These are phyloP conservation scores for Ophiostoma sp. DNA, from an alignment of 2,329 filamentous ascomycete genomes.

Conservation along the genomic window DNA sequence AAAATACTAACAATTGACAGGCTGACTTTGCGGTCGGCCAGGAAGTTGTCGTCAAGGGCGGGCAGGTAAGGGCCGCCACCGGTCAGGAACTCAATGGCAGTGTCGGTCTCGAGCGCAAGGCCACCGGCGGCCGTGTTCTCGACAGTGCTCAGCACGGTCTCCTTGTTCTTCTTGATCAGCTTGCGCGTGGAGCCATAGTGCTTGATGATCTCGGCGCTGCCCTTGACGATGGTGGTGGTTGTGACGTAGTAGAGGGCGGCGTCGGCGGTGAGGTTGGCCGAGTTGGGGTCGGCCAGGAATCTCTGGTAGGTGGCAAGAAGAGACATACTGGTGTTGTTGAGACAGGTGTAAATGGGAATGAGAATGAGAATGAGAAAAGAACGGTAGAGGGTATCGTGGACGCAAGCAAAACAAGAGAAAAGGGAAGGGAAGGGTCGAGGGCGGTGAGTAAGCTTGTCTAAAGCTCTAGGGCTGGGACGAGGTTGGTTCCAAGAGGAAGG, in stretches of 20 bases:
- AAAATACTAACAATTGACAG: conserved; percentile 67
- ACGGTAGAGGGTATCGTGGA: conserved; percentile 4
- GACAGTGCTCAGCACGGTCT: conserved; percentile 68
- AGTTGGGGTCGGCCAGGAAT: conserved; percentile 63
- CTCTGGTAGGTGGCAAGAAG: conserved; percentile 59
- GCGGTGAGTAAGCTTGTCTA: background rate
- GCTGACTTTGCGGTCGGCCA: conserved; percentile 72
- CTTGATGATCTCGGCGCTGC: conserved; percentile 71
- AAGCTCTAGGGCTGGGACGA: background rate
- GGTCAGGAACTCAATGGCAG: conserved; percentile 71
- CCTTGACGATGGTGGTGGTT: conserved; percentile 69
- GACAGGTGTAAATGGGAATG: background rate
- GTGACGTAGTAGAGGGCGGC: conserved; percentile 83
- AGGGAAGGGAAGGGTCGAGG: background rate
- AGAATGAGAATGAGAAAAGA: background rate
- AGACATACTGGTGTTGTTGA: conserved; percentile 38
- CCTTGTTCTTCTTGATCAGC: conserved; percentile 75
- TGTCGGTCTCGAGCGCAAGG: conserved; percentile 73
- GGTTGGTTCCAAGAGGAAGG: background rate
- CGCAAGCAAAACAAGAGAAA: background rate
- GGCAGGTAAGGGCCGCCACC: conserved; percentile 85
- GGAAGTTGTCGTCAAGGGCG: conserved; percentile 87
- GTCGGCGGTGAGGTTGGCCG: conserved; percentile 57
- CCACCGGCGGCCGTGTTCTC: conserved; percentile 62
- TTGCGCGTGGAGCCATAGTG: conserved; percentile 68